A percentile compares a stretch with the other conserved stretches of the same genome.
Evolutionary conservation across 163 green algal species (phyloP).

Genomic region (Coccomyxa subellipsoidea): DNA sequence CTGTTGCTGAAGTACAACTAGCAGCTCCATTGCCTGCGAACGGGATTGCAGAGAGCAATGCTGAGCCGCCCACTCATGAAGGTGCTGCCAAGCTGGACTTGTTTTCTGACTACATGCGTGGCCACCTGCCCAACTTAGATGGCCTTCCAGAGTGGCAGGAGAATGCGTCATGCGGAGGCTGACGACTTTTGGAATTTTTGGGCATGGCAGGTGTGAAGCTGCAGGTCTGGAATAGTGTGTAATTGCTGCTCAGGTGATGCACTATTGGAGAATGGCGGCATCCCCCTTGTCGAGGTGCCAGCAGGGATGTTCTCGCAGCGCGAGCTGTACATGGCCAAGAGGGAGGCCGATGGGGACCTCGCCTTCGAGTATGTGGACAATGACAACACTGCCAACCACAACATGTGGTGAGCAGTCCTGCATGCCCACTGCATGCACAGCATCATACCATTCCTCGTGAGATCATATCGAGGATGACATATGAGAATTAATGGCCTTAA

Average conservation of each 20-base stretch:
- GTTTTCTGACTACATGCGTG: neutral
- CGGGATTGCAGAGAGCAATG: neutral
- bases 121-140: neutral
- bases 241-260: neutral
- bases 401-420: constrained; percentile 49
- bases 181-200: too few species aligned
- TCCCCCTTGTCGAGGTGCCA: neutral
- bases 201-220: neutral
- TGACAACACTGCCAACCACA: constrained; percentile 64
- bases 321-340: constrained; percentile 62
- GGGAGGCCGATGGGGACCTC: constrained; percentile 71
- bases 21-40: neutral
- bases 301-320: constrained; percentile 62
- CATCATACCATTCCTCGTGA: too few species aligned
- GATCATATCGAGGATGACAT: too few species aligned
- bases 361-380: constrained; percentile 77
- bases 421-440: neutral
- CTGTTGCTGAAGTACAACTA: neutral
- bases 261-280: neutral
- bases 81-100: too few species aligned
- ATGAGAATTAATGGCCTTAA: too few species aligned
- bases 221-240: neutral
- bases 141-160: neutral
- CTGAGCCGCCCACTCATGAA: neutral
- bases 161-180: neutral